Evolutionary conservation across 129 eudicot species (phyloP).

Genomic region (Centaurea solstitialis): DNA sequence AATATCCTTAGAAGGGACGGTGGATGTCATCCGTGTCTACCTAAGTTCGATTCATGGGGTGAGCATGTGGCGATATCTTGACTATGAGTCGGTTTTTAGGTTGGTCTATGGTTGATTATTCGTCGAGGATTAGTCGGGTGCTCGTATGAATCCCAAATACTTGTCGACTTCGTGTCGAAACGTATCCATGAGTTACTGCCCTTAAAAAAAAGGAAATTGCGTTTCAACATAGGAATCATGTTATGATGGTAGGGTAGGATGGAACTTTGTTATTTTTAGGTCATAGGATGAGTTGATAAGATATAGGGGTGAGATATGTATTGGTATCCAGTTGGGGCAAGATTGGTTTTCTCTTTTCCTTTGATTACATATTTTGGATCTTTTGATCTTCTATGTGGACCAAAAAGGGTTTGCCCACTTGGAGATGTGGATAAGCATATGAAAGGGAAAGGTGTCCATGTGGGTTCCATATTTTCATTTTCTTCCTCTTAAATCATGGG

Average conservation of each 20-base stretch:
- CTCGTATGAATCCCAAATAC: too few relatives aligned
- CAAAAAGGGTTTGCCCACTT: slow-evolving; percentile 30
- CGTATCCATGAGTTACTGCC: too few relatives aligned
- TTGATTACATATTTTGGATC: slow-evolving; percentile 14
- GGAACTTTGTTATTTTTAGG: background rate
- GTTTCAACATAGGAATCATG: background rate
- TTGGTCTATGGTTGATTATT: too few relatives aligned
- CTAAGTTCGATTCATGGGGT: too few relatives aligned
- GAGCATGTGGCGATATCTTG: too few relatives aligned
- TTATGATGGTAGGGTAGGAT: background rate
- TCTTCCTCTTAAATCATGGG: background rate
- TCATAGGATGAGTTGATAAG: background rate
- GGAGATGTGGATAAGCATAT: slow-evolving; percentile 21
- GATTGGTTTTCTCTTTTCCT: background rate
- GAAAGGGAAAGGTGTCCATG: slow-evolving; percentile 18
- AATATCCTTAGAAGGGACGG: too few relatives aligned
- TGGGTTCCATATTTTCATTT: slow-evolving; percentile 17
- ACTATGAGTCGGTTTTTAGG: too few relatives aligned
- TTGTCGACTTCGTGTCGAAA: too few relatives aligned
- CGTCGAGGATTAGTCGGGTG: too few relatives aligned
- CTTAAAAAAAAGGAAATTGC: background rate
- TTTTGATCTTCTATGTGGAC: slow-evolving; percentile 7
- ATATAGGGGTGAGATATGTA: background rate
- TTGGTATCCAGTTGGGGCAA: slow-evolving; percentile 6
- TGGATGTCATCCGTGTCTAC: too few relatives aligned